These are phyloP conservation scores for Phoma herbarum DNA, from an alignment of 2,329 filamentous ascomycete species.

Conservation along the genomic window DNA sequence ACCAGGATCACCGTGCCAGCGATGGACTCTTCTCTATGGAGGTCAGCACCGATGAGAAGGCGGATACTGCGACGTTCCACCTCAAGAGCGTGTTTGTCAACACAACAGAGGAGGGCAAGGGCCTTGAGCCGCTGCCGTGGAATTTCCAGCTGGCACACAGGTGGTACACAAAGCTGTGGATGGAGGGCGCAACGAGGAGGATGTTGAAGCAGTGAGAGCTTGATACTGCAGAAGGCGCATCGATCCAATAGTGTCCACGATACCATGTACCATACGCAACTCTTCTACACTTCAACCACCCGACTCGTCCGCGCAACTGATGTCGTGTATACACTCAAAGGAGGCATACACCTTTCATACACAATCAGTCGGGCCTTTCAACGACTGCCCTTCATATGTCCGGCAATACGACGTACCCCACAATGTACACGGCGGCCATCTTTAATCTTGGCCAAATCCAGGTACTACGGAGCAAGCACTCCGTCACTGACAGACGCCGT, in stretches of 20 bases:
- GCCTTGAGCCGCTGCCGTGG: constrained; percentile 38
- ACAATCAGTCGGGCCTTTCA: neutral
- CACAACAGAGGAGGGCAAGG: constrained; percentile 48
- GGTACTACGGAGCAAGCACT: constrained; percentile 5
- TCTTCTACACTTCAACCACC: no score
- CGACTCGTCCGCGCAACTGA: neutral
- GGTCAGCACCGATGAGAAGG: constrained; percentile 49
- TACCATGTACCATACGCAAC: constrained; percentile 8
- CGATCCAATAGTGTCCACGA: neutral
- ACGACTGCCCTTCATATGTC: neutral
- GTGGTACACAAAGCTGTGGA: constrained; percentile 53
- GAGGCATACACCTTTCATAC: neutral
- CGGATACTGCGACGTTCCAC: constrained; percentile 50
- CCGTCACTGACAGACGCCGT: constrained; percentile 4
- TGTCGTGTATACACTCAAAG: no score
- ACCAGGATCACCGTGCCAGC: constrained; percentile 38
- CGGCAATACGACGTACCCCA: neutral
- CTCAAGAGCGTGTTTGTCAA: constrained; percentile 53
- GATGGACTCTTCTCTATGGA: constrained; percentile 53
- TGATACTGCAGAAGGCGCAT: neutral
- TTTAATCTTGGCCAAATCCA: neutral
- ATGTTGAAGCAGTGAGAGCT: constrained; percentile 31
- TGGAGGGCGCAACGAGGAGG: constrained; percentile 53
- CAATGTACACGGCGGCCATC: neutral
- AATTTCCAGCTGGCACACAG: constrained; percentile 45